Conservation (phyloP, 768 basidiomycete genomes). For the Heimioporus sp. region DNA sequence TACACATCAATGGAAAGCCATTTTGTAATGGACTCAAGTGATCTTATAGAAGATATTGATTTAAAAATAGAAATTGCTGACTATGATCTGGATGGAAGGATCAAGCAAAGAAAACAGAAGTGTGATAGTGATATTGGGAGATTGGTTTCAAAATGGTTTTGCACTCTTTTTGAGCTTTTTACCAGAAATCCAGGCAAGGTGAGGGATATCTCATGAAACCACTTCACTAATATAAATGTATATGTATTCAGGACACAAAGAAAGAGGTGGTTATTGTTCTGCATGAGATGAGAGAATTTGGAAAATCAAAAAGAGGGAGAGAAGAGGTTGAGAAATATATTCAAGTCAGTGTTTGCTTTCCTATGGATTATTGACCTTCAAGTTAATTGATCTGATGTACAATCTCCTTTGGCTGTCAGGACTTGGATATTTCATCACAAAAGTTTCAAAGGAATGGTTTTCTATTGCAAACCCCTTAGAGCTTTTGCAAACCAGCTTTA, state of each 20-base stretch:
- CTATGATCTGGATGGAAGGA: no score
- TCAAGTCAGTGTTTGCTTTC: not conserved
- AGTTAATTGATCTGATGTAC: no score
- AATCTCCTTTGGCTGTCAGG: no score
- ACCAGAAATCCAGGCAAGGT: no score
- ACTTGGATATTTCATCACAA: not conserved
- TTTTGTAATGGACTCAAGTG: not conserved
- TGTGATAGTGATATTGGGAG: no score
- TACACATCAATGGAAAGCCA: not conserved
- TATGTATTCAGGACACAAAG: not conserved
- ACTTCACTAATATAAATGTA: no score
- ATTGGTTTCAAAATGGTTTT: not conserved
- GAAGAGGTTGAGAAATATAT: not conserved
- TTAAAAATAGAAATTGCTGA: no score
- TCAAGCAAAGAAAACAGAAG: no score
- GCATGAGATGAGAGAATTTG: not conserved
- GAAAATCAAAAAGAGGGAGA: not conserved
- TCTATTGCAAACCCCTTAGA: not conserved
- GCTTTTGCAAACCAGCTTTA: constrained; percentile 1
- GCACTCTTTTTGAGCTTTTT: no score
- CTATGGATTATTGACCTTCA: no score
- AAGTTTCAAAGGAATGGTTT: not conserved
- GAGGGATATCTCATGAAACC: no score
- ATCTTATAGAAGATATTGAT: not conserved
- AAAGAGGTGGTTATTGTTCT: not conserved